Percentiles rank a stretch among this genome's conserved stretches.
These are phyloP conservation scores for Fusarium sulawesiense DNA, from an alignment of 2,329 filamentous ascomycete genomes.

Conservation along the genomic window DNA sequence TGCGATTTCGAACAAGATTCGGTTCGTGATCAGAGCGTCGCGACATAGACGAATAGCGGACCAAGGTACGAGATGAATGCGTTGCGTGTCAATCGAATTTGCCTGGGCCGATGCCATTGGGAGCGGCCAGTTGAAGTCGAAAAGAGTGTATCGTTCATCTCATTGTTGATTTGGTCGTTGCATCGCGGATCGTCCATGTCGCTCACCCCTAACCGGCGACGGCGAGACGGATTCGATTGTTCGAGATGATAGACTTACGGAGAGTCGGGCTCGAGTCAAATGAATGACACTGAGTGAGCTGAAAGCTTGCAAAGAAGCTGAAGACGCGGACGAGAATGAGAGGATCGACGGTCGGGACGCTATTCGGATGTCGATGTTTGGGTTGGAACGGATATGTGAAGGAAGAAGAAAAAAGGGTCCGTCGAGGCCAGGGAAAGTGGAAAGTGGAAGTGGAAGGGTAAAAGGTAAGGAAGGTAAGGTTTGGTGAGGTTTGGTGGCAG, in stretches of 20 bases:
- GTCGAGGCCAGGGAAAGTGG: conserved; percentile 40
- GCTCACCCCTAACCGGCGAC: conserved; percentile 17
- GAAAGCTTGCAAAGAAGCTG: conserved; percentile 31
- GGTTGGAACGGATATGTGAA: conserved; percentile 42
- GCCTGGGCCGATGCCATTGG: conserved; percentile 21
- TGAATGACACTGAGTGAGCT: conserved; percentile 27
- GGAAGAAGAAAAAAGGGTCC: conserved; percentile 43
- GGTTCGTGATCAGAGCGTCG: conserved; percentile 17
- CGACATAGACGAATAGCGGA: conserved; percentile 1
- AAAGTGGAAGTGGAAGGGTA: conserved; percentile 29
- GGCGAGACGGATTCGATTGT: conserved; percentile 18
- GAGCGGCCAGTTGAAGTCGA: conserved; percentile 21
- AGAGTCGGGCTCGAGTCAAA: conserved; percentile 40
- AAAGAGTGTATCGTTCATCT: conserved; percentile 22
- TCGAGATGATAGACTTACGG: conserved; percentile 38
- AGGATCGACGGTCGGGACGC: conserved; percentile 37
- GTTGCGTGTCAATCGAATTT: conserved; percentile 24
- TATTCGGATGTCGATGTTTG: conserved; percentile 34
- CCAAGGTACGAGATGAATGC: conserved; percentile 8
- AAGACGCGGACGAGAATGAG: conserved; percentile 36
- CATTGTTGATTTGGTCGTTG: conserved; percentile 23
- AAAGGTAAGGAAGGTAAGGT: conserved; percentile 36
- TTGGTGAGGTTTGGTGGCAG: conserved; percentile 29
- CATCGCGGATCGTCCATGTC: conserved; percentile 4
- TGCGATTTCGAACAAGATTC: not conserved